phyloP scores from a whole-genome alignment of 257 asterid genomes.

The Sherardia arvensis region DNA sequence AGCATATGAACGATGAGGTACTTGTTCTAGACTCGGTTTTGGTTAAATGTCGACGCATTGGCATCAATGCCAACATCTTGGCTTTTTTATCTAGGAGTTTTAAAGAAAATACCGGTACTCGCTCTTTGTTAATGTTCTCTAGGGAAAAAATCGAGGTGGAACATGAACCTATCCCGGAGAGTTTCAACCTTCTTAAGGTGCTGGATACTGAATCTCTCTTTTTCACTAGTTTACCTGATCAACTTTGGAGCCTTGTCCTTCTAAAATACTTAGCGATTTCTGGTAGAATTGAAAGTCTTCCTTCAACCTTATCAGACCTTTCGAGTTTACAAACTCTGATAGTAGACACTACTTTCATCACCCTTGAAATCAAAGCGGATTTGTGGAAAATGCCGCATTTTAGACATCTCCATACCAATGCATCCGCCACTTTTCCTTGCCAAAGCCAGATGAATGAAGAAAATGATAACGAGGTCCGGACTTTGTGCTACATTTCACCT shows the following conservation, averaged over 20 bases:
- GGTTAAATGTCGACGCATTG: neutral
- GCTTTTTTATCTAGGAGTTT: too few relatives aligned
- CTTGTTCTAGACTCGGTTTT: neutral
- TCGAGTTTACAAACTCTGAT: constrained; percentile 16
- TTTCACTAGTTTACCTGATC: neutral
- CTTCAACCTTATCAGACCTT: neutral
- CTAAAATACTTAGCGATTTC: constrained; percentile 10
- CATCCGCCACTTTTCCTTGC: constrained; percentile 10
- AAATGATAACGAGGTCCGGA: constrained; percentile 28
- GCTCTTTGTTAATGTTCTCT: constrained; percentile 6
- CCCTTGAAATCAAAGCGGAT: constrained; percentile 5
- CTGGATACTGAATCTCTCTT: constrained; percentile 22
- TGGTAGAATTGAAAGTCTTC: neutral
- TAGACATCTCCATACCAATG: constrained; percentile 15
- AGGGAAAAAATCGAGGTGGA: too few relatives aligned
- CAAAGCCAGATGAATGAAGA: neutral
- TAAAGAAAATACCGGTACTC: neutral
- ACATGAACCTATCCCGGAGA: too few relatives aligned
- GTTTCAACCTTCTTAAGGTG: constrained; percentile 27
- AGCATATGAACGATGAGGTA: too few relatives aligned
- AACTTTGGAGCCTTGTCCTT: neutral
- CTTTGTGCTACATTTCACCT: constrained; percentile 44
- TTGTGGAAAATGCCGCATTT: constrained; percentile 4
- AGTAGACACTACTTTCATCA: neutral
- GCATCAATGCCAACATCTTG: too few relatives aligned